Percentiles rank a stretch among this genome's conserved stretches.
Evolutionary conservation across 768 basidiomycete species (phyloP).

Genomic region (Galerina sulciceps): DNA sequence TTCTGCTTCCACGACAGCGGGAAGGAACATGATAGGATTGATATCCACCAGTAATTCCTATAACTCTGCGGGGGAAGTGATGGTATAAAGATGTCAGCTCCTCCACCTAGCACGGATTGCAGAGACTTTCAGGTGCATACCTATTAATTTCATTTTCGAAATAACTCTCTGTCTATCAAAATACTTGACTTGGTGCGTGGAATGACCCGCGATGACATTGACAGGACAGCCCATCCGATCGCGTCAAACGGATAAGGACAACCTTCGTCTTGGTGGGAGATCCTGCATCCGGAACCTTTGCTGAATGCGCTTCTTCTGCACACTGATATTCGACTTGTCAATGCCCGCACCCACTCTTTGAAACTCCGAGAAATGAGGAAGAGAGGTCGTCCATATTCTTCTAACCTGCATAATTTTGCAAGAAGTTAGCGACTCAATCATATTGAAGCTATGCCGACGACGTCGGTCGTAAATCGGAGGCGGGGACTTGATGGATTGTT

Average conservation of each 20-base stretch:
- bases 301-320: neutral
- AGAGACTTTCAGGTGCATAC: neutral
- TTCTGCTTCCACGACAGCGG: conserved; percentile 13
- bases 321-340: neutral
- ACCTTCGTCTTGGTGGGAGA: neutral
- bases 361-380: neutral
- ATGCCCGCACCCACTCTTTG: neutral
- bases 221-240: conserved; percentile 13
- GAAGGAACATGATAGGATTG: conserved; percentile 2
- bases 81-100: neutral
- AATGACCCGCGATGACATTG: conserved; percentile 13
- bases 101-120: neutral
- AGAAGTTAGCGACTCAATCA: neutral
- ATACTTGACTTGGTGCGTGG: conserved; percentile 2
- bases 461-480: conserved; percentile 18
- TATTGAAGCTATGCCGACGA: conserved; percentile 4
- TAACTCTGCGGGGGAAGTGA: neutral
- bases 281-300: conserved; percentile 3
- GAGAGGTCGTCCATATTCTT: neutral
- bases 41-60: conserved; percentile 5
- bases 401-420: neutral
- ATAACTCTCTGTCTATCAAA: conserved; percentile 1
- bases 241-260: conserved; percentile 4
- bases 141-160: neutral
- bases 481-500: conserved; percentile 1